Evolutionary conservation across 352 stramenopile species (phyloP), one percentile per base, ranked within the genome.

Genomic region (Phytophthora kernoviae): DNA sequence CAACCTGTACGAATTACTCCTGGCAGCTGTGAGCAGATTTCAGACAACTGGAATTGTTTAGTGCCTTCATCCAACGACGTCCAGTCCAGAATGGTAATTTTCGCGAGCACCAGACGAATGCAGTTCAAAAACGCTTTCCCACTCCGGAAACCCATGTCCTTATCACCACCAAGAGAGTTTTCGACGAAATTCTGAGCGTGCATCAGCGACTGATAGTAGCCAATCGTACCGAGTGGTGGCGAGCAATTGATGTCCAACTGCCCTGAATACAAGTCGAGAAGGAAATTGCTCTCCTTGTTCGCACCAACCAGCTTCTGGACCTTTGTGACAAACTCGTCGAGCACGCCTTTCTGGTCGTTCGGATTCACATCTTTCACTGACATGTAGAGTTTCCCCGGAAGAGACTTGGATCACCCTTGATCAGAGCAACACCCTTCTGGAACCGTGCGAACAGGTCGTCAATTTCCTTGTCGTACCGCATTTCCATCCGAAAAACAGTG

Each of bases 41-140:
- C 83, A 4, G 73, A 63, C 8, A 92, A 36, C 42, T 88, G 76
- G 22, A 90, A 76, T 41, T 73, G 57, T 68, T 77, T 47, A 46
- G 75, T 65, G 12, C 73, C 81, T 54, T 90, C 76, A 46, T 94
- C 85, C 5, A 93, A 54, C 0, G 75, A 88, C 2, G 85, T 94
- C 81, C 83, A 94, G 39, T 93, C 83, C 17, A 94, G 42, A 49
- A 93, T 90, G 5, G 81, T 75, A 17, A 94, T 89, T 54, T 94
- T 94, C 0, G 83, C 77, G 0, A 94, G 52, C 26, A 93, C 69
- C 27, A 93, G 62, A 0, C 80, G 77, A 22, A 94, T 70, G 52
- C 83, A 91, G 32, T 94, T 77, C 32, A 90, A 62, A 54, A 93
- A 93, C 5, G 51, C 56, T 17, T 80, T 86, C 1, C 81, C 80